Conservation (phyloP, 768 basidiomycete genomes). For the Neoboletus magnificus region DNA sequence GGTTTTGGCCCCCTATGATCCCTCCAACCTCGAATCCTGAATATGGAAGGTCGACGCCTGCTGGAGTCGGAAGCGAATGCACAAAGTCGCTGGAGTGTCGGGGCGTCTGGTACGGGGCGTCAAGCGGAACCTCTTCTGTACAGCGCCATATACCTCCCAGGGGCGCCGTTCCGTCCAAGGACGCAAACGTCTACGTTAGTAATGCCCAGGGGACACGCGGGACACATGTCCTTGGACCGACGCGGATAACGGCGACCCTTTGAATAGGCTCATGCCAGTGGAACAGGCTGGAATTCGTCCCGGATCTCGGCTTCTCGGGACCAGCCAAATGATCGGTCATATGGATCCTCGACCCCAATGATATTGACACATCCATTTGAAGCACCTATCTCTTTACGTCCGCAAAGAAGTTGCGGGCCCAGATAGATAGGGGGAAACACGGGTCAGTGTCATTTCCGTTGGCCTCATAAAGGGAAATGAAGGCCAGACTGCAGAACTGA, state of each 20-base stretch:
- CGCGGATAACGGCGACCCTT: conserved; percentile 2
- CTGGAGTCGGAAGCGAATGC: background rate
- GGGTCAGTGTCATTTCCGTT: background rate
- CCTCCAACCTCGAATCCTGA: background rate
- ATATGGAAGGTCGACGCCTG: background rate
- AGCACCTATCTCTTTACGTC: background rate
- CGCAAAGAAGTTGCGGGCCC: no score
- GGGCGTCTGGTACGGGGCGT: background rate
- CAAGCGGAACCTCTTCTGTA: background rate
- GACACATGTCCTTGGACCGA: background rate
- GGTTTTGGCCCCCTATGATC: background rate
- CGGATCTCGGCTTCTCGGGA: background rate
- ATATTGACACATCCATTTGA: background rate
- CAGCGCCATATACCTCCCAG: conserved; percentile 1
- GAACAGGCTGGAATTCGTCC: background rate
- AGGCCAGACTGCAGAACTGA: background rate
- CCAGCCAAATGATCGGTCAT: background rate
- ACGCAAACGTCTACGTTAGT: background rate
- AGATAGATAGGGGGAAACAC: background rate
- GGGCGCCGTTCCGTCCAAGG: conserved; percentile 4
- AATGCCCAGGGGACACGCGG: background rate
- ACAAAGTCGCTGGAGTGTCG: background rate
- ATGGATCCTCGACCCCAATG: background rate
- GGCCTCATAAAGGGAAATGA: background rate
- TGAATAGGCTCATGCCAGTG: background rate